These are phyloP conservation scores for Ailanthus altissimus DNA, from an alignment of 345 rosid genomes.

Conservation along the genomic window DNA sequence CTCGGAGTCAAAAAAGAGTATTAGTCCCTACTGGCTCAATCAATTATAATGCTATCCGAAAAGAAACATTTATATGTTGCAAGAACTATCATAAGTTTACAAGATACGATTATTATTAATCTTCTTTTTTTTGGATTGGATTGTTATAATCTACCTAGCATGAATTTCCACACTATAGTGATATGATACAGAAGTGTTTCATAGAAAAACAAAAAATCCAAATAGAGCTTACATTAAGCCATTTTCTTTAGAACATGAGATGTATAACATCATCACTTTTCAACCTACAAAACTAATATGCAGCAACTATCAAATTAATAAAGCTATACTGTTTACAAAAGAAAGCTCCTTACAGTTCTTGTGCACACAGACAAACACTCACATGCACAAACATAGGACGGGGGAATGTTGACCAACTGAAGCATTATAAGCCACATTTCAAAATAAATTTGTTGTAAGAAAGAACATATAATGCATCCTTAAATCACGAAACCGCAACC, in stretches of 20 bases:
- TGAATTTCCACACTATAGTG: not conserved
- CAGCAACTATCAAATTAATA: not conserved
- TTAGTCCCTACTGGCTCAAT: not conserved
- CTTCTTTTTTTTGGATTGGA: not conserved
- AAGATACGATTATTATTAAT: not conserved
- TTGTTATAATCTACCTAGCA: too few relatives aligned
- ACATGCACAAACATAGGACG: not conserved
- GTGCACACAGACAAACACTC: not conserved
- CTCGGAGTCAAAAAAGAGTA: not conserved
- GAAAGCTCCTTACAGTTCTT: not conserved
- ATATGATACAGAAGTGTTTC: not conserved
- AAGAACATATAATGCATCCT: not conserved
- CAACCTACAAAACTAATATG: not conserved
- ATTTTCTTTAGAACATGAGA: too few relatives aligned
- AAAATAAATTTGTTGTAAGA: not conserved
- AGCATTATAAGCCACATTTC: not conserved
- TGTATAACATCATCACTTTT: not conserved
- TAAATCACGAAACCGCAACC: not conserved
- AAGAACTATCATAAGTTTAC: not conserved
- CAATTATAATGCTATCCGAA: not conserved
- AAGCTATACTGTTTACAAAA: not conserved
- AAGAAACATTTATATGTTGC: not conserved
- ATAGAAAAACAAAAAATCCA: not conserved
- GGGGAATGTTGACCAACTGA: not conserved
- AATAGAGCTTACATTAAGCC: not conserved